phyloP scores from a whole-genome alignment of 148 eudicot species.

The Polygonum aviculare region DNA sequence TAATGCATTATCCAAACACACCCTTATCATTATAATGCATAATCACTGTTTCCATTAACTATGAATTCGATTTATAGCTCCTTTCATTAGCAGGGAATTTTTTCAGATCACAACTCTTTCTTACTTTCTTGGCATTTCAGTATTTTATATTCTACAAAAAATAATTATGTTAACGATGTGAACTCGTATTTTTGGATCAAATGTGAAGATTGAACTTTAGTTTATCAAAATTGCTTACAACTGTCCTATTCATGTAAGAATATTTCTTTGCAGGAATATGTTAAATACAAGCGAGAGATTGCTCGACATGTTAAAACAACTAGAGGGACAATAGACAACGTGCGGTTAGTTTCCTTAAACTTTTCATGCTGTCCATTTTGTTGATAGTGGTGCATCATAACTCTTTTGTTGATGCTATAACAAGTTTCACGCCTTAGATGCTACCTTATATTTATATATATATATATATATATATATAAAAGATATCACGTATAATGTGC shows the following conservation, averaged over 20 bases:
- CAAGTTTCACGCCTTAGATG: neutral
- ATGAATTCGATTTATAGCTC: neutral
- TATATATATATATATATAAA: neutral
- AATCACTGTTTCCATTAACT: neutral
- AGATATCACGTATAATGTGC: neutral
- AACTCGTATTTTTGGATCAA: neutral
- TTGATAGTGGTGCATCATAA: neutral
- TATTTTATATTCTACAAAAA: neutral
- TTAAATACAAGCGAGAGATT: constrained; percentile 39
- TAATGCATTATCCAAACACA: too few species aligned
- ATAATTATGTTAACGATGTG: neutral
- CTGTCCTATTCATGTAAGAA: neutral
- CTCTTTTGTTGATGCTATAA: neutral
- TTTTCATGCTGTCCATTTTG: neutral
- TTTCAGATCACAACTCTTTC: neutral
- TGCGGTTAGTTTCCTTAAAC: constrained; percentile 36
- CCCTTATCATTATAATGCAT: neutral
- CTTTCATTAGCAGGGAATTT: neutral
- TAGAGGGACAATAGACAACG: constrained; percentile 49
- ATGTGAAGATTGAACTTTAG: neutral
- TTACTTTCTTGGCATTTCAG: neutral
- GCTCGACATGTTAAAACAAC: constrained; percentile 44
- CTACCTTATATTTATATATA: neutral
- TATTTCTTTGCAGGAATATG: constrained; percentile 40
- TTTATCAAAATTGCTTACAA: constrained; percentile 1